These are phyloP conservation scores for Artemisia annua DNA, from an alignment of 129 eudicot species.

Conservation along the genomic window DNA sequence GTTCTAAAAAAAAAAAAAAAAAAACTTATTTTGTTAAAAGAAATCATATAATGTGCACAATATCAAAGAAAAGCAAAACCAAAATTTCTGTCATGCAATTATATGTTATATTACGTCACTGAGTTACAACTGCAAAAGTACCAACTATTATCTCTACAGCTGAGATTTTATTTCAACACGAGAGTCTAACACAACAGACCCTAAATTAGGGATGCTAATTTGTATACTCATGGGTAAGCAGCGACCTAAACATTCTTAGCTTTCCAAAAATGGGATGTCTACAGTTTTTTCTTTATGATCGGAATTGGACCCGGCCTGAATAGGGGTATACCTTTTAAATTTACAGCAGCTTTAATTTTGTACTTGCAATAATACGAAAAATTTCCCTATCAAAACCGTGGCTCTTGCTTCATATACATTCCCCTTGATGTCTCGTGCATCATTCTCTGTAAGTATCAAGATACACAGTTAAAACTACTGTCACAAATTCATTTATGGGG, in stretches of 20 bases:
- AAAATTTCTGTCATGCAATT: neutral
- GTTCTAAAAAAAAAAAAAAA: too few relatives aligned
- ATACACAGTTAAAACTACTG: neutral
- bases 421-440: conserved; percentile 31
- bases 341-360: conserved; percentile 32
- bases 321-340: conserved; percentile 23
- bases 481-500: too few relatives aligned
- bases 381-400: conserved; percentile 25
- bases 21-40: too few relatives aligned
- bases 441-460: conserved; percentile 30
- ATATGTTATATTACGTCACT: neutral
- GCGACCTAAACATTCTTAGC: conserved; percentile 22
- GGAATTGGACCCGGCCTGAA: conserved; percentile 21
- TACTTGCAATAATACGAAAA: conserved; percentile 29
- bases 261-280: conserved; percentile 30
- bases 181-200: conserved; percentile 17
- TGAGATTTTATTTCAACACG: conserved; percentile 19
- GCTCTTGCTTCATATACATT: conserved; percentile 40
- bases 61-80: neutral
- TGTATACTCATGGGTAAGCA: conserved; percentile 21
- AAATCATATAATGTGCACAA: too few relatives aligned
- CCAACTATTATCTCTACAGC: conserved; percentile 20
- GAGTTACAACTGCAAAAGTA: conserved; percentile 8
- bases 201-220: conserved; percentile 6
- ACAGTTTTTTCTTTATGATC: conserved; percentile 7